Base-by-base conservation (phyloP, 1,139 yeast species). In the Kluyveromyces sp. region DNA sequence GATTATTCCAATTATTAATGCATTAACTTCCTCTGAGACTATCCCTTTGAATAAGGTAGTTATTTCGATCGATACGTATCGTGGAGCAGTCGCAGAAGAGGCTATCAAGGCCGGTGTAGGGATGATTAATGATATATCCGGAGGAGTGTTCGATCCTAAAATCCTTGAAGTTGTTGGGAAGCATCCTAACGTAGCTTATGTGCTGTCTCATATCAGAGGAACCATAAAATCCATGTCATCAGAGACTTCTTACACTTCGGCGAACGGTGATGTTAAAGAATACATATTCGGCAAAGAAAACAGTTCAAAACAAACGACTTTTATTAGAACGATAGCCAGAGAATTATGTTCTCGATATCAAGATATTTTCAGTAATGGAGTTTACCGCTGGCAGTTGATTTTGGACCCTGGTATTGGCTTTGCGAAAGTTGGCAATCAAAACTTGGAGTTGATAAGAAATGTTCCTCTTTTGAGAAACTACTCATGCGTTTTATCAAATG, bases 341-440 rank as follows among this genome's bases (percentile, higher is more conserved):
- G 98, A 92, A 60, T 66, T 92, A 38, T 69, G 79, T 11, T 54
- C 57, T 1, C 77, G 79, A 46, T 71, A 86, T 32, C 54, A 64
- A 1, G 71, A 68, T 43, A 95, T 96, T 8, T 66, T 76, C 40
- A 58, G 55, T 0, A 66, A 66, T 0, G 96, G 96, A 1, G 77
- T 92, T 1, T 71, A 72, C 46, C 78, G 94, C 61, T 92, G 96
- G 96, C 97, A 92, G 64, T 68, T 92, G 2, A 79, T 94, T 15
- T 60, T 88, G 11, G 99, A 92, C 62, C 98, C 99, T 0, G 98
- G 98, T 1, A 66, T 92, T 42, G 98, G 98, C 1, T 92, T 92
- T 66, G 96, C 97, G 17, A 92, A 92, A 61, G 73, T 72, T 43
- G 56, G 74, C 36, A 53, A 63, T 8, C 96, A 89, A 56, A 92